phyloP scores from a whole-genome alignment of 345 rosid genomes.

The Arabis hirsuta region DNA sequence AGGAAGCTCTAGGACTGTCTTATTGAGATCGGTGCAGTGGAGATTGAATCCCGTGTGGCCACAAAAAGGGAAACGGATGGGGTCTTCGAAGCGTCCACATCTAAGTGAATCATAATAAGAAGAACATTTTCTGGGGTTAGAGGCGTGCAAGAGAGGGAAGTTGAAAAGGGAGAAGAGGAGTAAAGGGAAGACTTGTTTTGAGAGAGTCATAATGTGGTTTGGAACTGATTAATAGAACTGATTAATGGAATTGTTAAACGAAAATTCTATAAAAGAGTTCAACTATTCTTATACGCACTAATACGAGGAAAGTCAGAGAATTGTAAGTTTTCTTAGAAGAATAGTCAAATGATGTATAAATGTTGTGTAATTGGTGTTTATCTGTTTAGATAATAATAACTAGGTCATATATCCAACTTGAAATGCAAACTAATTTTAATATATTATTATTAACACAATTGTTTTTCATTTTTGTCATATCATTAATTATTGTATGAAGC shows the following conservation, averaged over 20 bases:
- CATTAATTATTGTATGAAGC: too few species aligned
- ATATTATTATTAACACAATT: too few species aligned
- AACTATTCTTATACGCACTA: neutral
- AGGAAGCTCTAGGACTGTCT: slow-evolving; percentile 55
- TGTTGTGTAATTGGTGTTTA: too few species aligned
- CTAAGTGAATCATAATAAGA: neutral
- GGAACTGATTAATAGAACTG: neutral
- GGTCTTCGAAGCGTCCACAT: slow-evolving; percentile 40
- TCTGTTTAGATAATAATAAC: too few species aligned
- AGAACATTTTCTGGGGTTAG: slow-evolving; percentile 44
- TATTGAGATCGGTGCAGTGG: slow-evolving; percentile 42
- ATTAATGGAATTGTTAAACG: neutral
- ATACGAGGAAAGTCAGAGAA: neutral
- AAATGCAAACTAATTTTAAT: too few species aligned
- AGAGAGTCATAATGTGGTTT: slow-evolving; percentile 10
- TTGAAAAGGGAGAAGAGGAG: slow-evolving; percentile 42
- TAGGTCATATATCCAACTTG: too few species aligned
- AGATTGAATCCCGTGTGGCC: slow-evolving; percentile 62
- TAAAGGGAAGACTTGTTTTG: slow-evolving; percentile 28
- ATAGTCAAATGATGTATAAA: too few species aligned
- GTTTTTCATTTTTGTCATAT: too few species aligned
- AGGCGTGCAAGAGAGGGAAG: slow-evolving; percentile 39
- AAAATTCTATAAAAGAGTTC: neutral
- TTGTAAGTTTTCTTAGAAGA: too few species aligned
- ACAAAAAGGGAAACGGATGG: slow-evolving; percentile 72